Percentiles rank a stretch among this genome's conserved stretches.
These are phyloP conservation scores for Umbellularia californica DNA, from an alignment of 164 flowering plant species.

Conservation along the genomic window DNA sequence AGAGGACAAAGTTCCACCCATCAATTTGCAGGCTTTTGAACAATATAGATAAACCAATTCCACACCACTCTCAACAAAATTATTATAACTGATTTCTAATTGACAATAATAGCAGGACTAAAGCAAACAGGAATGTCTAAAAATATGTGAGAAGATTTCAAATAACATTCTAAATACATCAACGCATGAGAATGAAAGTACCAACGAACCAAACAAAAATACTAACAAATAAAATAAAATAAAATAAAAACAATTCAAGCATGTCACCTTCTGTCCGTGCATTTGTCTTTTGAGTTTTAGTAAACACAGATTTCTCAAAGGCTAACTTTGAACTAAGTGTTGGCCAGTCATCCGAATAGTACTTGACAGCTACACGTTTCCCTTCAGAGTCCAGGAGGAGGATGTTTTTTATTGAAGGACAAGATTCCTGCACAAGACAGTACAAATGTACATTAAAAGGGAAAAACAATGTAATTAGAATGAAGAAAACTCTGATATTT, in stretches of 20 bases:
- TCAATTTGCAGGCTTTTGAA: neutral
- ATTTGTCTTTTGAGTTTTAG: slow-evolving; percentile 52
- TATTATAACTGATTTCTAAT: neutral
- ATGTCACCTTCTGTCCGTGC: slow-evolving; percentile 48
- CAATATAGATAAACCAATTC: neutral
- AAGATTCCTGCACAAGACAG: slow-evolving; percentile 32
- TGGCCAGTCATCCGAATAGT: slow-evolving; percentile 58
- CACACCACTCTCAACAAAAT: neutral
- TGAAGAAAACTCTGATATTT: too few relatives aligned
- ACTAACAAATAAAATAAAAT: neutral
- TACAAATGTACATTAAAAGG: neutral
- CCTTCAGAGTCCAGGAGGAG: slow-evolving; percentile 66
- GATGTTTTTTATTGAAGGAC: slow-evolving; percentile 54
- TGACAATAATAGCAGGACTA: neutral
- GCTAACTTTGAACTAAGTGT: slow-evolving; percentile 41
- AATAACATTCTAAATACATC: neutral
- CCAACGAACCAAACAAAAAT: neutral
- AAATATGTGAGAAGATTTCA: neutral
- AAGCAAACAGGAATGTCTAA: neutral
- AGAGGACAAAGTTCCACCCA: neutral
- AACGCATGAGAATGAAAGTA: neutral
- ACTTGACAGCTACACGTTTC: slow-evolving; percentile 61
- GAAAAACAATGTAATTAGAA: neutral
- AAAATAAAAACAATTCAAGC: neutral
- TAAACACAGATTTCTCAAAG: slow-evolving; percentile 46